Evolutionary conservation across 202 grass and related monocot species (phyloP), one percentile per base, ranked within the genome.

Genomic region (Saccharum hybrid): DNA sequence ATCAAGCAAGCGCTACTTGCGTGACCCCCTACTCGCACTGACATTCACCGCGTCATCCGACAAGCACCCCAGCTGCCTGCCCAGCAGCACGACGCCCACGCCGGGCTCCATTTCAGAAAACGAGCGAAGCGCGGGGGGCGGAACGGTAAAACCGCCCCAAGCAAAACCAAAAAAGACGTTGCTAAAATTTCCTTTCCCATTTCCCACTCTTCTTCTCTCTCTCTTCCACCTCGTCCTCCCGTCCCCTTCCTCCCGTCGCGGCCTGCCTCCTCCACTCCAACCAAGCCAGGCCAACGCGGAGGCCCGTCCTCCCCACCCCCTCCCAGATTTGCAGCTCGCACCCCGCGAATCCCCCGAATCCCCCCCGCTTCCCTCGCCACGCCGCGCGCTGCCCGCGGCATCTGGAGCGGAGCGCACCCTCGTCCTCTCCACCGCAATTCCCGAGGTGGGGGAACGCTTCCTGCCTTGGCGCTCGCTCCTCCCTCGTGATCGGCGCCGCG

Each of bases 231-330:
- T 78, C 52, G 41, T 52, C 80, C 62, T 71, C 71, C 63, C 63
- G 76, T 80, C 22, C 76, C 54, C 77, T 85, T 83, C 74, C 86
- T 83, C 49, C 49, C 54, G 54, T 80, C 77, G 63, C 77, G 64
- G 77, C 67, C 74, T 79, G 74, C 66, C 69, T 71, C 74, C 68
- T 85, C 66, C 73, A 57, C 33, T 76, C 86, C 86, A 87, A 87
- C 79, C 79, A 69, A 63, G 49, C 51, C 67, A 78, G 48, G 31
- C 75, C 52, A 28, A 19, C 33, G 57, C 74, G 57, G 4, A 30
- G 71, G 54, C 21, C 77, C 66, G 69, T 37, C 13, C 80, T 6
- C 7, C 26, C 71, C 40, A 4, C 2, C 71, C 26, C 26, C 13
- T 8, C 45, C 68, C 69, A 54, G 36, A 88, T 86, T 81, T 67